Base-by-base conservation (phyloP, 768 basidiomycete species). In the Auricularia auricula-judae region DNA sequence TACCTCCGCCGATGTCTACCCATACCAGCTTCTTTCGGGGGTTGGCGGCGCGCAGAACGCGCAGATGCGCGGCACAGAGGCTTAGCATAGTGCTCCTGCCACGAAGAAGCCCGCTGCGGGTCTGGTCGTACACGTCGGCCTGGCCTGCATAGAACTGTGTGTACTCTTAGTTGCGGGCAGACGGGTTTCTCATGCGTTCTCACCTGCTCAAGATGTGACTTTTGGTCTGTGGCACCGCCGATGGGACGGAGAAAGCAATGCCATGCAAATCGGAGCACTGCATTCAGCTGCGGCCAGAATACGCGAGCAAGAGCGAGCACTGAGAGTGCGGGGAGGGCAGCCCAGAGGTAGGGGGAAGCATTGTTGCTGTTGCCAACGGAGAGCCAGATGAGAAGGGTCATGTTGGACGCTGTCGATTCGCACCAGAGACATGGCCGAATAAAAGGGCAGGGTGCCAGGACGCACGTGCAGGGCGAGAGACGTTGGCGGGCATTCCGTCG, bases 1-100 rank as follows among this genome's bases (percentile, higher is more conserved):
- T 89, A 34, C 88, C 89, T 36, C 88, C 89, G 16, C 88, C 87
- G 64, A 91, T 84, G 71, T 91, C 89, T 18, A 91, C 79, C 89
- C 89, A 91, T 14, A 91, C 79, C 18, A 88, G 79, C 14, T 78
- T 77, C 70, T 81, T 80, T 0, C 75, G 72, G 0, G 79, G 77
- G 4, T 77, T 67, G 33, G 70, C 70, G 42, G 71, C 72, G 3
- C 77, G 77, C 58, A 87, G 76, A 2, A 79, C 74, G 36, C 77
- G 77, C 7, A 90, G 74, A 67, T 89, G 87, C 39, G 81, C 80
- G 0, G 86, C 85, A 3, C 82, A 81, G n/a, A 90, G 77, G 63
- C 78, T 79, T 12, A 89, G 78, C 86, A 91, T 87, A 16, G 87
- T 88, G 68, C 85, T 81, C 23, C 89, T 77, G 0, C 89, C 89